These are phyloP conservation scores for Acer saccharum DNA, from an alignment of 345 rosid species.

Conservation along the genomic window DNA sequence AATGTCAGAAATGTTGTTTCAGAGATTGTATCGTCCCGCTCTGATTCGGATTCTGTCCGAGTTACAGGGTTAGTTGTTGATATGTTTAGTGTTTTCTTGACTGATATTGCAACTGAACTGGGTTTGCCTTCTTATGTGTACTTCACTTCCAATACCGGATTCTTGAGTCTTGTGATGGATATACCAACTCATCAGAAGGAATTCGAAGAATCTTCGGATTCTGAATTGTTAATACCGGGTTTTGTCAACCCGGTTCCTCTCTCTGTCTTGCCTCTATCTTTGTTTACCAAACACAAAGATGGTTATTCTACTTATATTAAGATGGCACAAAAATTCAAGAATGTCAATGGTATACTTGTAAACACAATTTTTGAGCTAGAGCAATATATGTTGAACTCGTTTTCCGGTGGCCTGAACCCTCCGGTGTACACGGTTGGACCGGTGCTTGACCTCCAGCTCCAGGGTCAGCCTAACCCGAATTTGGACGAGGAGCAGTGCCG, in stretches of 20 bases:
- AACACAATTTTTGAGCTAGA: slow-evolving; percentile 47
- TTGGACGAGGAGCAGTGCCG: slow-evolving; percentile 16
- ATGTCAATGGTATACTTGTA: slow-evolving; percentile 43
- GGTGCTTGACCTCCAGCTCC: slow-evolving; percentile 30
- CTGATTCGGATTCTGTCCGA: slow-evolving; percentile 26
- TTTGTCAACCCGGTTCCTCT: slow-evolving; percentile 37
- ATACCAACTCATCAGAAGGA: slow-evolving; percentile 30
- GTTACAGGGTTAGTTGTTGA: slow-evolving; percentile 51
- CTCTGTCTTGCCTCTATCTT: slow-evolving; percentile 36
- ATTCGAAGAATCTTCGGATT: slow-evolving; percentile 21
- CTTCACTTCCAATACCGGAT: slow-evolving; percentile 34
- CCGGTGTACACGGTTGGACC: slow-evolving; percentile 51
- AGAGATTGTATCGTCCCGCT: slow-evolving; percentile 7
- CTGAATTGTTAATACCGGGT: slow-evolving; percentile 31
- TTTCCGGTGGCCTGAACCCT: slow-evolving; percentile 28
- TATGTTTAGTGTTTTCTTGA: slow-evolving; percentile 43
- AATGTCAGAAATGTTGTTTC: slow-evolving; percentile 14
- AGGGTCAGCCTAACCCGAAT: slow-evolving; percentile 23
- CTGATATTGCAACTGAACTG: slow-evolving; percentile 41
- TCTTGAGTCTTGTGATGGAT: slow-evolving; percentile 40
- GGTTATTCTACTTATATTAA: slow-evolving; percentile 37
- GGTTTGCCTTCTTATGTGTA: slow-evolving; percentile 55
- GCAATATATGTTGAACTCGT: slow-evolving; percentile 30
- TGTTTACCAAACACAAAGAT: slow-evolving; percentile 22
- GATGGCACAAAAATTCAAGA: slow-evolving; percentile 37